These are phyloP conservation scores for Jamesozyma spencerorum DNA, from an alignment of 805 yeast species.

Conservation along the genomic window DNA sequence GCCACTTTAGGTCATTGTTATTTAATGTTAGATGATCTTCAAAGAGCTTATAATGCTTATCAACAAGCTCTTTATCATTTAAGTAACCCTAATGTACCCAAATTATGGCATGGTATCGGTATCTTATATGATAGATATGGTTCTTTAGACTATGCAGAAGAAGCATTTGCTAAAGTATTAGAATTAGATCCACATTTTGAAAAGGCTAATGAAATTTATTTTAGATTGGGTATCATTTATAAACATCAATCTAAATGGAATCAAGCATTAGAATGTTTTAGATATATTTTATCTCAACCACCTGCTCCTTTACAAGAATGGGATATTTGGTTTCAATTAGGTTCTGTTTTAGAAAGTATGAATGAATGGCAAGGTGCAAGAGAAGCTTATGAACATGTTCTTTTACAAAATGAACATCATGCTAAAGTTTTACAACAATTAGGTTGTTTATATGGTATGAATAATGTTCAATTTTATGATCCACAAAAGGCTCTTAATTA, in stretches of 20 bases:
- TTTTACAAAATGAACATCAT: slow-evolving; percentile 83
- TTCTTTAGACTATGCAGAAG: slow-evolving; percentile 93
- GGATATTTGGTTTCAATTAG: slow-evolving; percentile 98
- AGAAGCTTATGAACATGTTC: slow-evolving; percentile 90
- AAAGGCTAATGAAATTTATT: slow-evolving; percentile 91
- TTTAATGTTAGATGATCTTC: slow-evolving; percentile 91
- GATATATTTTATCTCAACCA: slow-evolving; percentile 81
- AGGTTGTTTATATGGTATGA: slow-evolving; percentile 80
- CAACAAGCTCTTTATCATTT: slow-evolving; percentile 90
- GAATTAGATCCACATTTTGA: slow-evolving; percentile 95
- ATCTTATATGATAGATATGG: slow-evolving; percentile 94
- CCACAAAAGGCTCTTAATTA: slow-evolving; percentile 76
- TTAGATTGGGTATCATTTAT: slow-evolving; percentile 91
- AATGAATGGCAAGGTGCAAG: slow-evolving; percentile 85
- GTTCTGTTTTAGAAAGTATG: slow-evolving; percentile 89
- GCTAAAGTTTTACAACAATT: slow-evolving; percentile 93
- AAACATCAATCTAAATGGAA: slow-evolving; percentile 85
- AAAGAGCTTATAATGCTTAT: slow-evolving; percentile 90
- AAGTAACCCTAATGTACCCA: slow-evolving; percentile 90
- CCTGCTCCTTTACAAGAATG: slow-evolving; percentile 94
- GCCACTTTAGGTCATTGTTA: slow-evolving; percentile 94
- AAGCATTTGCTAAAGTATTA: slow-evolving; percentile 91
- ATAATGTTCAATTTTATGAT: slow-evolving; percentile 58
- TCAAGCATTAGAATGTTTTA: slow-evolving; percentile 88
- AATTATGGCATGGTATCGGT: slow-evolving; percentile 98